Evolutionary conservation across 2,329 filamentous ascomycete genomes (phyloP).

Genomic region (Fusarium concolor): DNA sequence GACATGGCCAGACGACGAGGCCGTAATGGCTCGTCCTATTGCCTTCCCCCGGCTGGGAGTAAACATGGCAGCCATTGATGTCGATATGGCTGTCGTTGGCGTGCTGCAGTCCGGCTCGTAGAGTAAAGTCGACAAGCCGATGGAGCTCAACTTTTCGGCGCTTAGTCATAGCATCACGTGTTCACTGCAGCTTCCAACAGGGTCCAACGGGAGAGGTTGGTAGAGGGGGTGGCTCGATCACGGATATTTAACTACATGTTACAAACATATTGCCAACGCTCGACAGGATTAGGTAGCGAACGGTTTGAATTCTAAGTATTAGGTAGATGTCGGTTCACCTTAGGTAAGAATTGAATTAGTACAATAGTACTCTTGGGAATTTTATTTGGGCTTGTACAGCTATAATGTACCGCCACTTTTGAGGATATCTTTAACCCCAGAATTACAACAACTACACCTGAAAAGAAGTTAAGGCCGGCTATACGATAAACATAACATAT

Average conservation of each 20-base stretch:
- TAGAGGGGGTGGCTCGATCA: not conserved
- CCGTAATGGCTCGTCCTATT: constrained; percentile 63
- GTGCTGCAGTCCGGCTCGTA: constrained; percentile 27
- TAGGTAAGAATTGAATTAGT: constrained; percentile 32
- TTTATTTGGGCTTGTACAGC: constrained; percentile 48
- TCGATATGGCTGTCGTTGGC: constrained; percentile 38
- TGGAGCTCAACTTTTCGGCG: constrained; percentile 48
- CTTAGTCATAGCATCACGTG: constrained; percentile 53
- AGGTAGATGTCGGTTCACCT: not conserved
- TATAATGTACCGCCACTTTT: constrained; percentile 48
- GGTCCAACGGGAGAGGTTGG: not conserved
- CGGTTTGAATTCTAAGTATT: not conserved
- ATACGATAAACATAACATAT: constrained; percentile 32
- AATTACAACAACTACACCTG: constrained; percentile 49
- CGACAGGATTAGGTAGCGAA: not conserved
- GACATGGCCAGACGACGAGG: constrained; percentile 60
- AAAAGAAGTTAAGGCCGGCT: constrained; percentile 50
- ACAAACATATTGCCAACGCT: not conserved
- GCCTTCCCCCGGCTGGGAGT: constrained; percentile 71
- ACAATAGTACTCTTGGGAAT: constrained; percentile 49
- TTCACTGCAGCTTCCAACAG: not conserved
- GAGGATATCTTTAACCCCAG: constrained; percentile 56
- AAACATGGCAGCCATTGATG: constrained; percentile 67
- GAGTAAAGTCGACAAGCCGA: constrained; percentile 27
- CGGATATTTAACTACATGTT: constrained; percentile 1